These are phyloP conservation scores for Ophiocordyceps camponoti-leonardi DNA, from an alignment of 2,329 filamentous ascomycete species.

Conservation along the genomic window DNA sequence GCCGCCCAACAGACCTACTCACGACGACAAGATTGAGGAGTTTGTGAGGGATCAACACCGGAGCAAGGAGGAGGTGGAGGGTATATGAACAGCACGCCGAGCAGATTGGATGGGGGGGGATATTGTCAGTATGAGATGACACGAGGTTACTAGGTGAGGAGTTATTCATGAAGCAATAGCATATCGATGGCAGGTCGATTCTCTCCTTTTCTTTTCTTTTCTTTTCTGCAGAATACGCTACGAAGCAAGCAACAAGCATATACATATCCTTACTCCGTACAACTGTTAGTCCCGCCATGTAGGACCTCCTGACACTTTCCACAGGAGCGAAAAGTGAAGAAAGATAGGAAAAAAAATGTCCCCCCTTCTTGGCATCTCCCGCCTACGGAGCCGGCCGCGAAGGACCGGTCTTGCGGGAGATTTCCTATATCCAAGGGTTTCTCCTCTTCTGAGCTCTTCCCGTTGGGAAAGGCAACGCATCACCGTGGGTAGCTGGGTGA, in stretches of 20 bases:
- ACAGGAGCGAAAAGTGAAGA: neutral
- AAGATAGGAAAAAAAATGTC: constrained; percentile 23
- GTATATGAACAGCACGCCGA: too few relatives aligned
- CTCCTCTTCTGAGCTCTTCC: constrained; percentile 40
- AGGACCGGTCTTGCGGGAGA: constrained; percentile 26
- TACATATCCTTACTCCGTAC: too few relatives aligned
- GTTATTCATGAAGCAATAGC: too few relatives aligned
- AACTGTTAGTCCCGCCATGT: too few relatives aligned
- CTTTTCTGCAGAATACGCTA: too few relatives aligned
- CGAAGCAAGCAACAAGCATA: neutral
- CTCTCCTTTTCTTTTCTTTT: too few relatives aligned
- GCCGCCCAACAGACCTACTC: constrained; percentile 24
- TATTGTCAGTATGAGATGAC: too few relatives aligned
- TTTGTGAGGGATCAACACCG: constrained; percentile 35
- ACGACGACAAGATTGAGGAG: constrained; percentile 32
- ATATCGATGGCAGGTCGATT: too few relatives aligned
- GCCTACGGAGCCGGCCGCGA: constrained; percentile 24
- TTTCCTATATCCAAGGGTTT: constrained; percentile 47
- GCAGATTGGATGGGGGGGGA: too few relatives aligned
- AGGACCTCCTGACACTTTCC: neutral
- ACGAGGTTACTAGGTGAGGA: too few relatives aligned
- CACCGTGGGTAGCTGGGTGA: constrained; percentile 41
- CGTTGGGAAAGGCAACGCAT: constrained; percentile 40
- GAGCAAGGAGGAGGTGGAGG: constrained; percentile 16
- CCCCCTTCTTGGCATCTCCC: constrained; percentile 45